These are phyloP conservation scores for Gymnopilus dilepis DNA, from an alignment of 768 basidiomycete genomes.

Conservation along the genomic window DNA sequence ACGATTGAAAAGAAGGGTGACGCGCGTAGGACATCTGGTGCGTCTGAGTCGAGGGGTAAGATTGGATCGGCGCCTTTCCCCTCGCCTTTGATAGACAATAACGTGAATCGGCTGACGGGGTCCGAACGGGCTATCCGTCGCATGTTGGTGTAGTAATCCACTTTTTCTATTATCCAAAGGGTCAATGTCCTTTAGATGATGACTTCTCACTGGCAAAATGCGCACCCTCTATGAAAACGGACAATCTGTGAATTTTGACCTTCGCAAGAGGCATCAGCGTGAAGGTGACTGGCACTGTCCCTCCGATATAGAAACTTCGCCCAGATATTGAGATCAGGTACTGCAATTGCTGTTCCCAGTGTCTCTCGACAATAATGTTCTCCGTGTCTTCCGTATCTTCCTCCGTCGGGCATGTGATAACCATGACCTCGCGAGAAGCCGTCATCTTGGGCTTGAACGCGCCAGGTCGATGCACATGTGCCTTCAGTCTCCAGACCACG, in stretches of 20 bases:
- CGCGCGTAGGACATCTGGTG: conserved; percentile 59
- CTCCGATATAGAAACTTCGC: conserved; percentile 83
- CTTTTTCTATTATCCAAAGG: conserved; percentile 58
- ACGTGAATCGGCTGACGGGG: conserved; percentile 58
- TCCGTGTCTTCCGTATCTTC: conserved; percentile 86
- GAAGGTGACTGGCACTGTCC: conserved; percentile 77
- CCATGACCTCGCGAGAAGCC: conserved; percentile 71
- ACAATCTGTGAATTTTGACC: conserved; percentile 77
- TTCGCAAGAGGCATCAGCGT: conserved; percentile 86
- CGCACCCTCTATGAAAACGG: conserved; percentile 82
- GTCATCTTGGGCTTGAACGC: conserved; percentile 75
- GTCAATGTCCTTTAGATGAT: background rate
- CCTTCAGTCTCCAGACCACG: conserved; percentile 81
- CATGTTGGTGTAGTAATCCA: conserved; percentile 79
- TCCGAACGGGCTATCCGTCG: conserved; percentile 74
- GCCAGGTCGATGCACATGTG: conserved; percentile 83
- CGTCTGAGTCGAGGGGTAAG: conserved; percentile 79
- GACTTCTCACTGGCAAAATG: background rate
- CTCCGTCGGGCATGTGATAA: conserved; percentile 78
- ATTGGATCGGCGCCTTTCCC: conserved; percentile 64
- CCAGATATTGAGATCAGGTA: conserved; percentile 79
- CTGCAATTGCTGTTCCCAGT: conserved; percentile 89
- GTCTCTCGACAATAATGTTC: conserved; percentile 82
- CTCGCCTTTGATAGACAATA: conserved; percentile 65
- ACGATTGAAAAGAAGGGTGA: conserved; percentile 70